Evolutionary conservation across 164 flowering plant species (phyloP).

Genomic region (Vitis amurensis): DNA sequence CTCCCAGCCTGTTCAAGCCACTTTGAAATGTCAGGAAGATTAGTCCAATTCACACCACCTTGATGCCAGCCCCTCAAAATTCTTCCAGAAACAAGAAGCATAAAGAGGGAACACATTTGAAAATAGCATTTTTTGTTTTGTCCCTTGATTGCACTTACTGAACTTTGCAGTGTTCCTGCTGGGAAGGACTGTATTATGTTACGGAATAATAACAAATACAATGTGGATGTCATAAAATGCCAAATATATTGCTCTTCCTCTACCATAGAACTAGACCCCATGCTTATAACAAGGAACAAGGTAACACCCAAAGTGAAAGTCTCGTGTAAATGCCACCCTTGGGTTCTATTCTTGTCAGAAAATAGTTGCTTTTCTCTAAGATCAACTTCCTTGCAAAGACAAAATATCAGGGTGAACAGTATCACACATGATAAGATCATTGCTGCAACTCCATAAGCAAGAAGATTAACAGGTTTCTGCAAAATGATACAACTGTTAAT

Average conservation of each 20-base stretch:
- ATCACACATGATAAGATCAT: conserved; percentile 63
- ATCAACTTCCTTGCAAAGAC: conserved; percentile 29
- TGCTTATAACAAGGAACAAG: conserved; percentile 53
- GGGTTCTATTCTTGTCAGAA: conserved; percentile 6
- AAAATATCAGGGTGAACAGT: conserved; percentile 40
- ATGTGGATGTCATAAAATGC: conserved; percentile 76
- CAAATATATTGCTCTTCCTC: conserved; percentile 97
- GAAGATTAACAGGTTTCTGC: conserved; percentile 77
- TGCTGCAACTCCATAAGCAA: conserved; percentile 63
- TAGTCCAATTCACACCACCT: conserved; percentile 97
- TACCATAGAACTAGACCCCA: conserved; percentile 95
- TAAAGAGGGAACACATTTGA: conserved; percentile 32
- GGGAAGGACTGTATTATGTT: conserved; percentile 37
- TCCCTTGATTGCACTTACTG: conserved; percentile 15
- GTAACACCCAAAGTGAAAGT: conserved; percentile 39
- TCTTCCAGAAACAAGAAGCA: conserved; percentile 73
- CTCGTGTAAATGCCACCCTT: conserved; percentile 59
- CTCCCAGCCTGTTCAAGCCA: conserved; percentile 70
- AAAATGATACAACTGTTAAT: conserved; percentile 20
- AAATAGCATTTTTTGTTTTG: conserved; percentile 13
- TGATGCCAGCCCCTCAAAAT: conserved; percentile 96
- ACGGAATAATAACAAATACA: conserved; percentile 62
- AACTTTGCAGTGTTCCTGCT: conserved; percentile 9
- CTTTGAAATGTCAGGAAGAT: conserved; percentile 91
- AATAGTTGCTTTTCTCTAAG: conserved; percentile 16